phyloP scores from a whole-genome alignment of 306 rosid genomes.

The Oemleria cerasiformis region DNA sequence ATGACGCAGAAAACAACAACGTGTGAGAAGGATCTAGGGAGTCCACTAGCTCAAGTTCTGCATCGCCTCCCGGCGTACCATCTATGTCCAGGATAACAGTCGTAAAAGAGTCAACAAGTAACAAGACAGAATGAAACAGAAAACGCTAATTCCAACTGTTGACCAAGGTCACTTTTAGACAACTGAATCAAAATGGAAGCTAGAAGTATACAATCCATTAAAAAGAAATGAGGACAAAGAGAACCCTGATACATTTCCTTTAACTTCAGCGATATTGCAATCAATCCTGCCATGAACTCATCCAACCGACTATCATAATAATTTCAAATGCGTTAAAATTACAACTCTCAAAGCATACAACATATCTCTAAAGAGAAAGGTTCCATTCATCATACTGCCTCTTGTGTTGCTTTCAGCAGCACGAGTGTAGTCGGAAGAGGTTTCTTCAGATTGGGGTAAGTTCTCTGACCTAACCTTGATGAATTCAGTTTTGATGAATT shows the following conservation, averaged over 20 bases:
- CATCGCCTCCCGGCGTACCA: slow-evolving; percentile 99
- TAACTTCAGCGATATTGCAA: slow-evolving; percentile 81
- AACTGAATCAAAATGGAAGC: too few species aligned
- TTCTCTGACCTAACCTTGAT: too few species aligned
- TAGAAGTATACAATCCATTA: too few species aligned
- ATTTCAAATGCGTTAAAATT: slow-evolving; percentile 15
- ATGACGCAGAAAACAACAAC: slow-evolving; percentile 97
- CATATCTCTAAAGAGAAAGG: background rate
- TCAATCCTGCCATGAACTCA: slow-evolving; percentile 96
- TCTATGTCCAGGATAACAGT: slow-evolving; percentile 43
- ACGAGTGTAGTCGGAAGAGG: too few species aligned
- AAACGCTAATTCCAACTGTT: too few species aligned
- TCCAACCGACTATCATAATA: slow-evolving; percentile 56
- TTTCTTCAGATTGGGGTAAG: too few species aligned
- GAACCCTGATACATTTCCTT: slow-evolving; percentile 99
- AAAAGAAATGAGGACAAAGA: slow-evolving; percentile 28
- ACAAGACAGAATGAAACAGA: background rate
- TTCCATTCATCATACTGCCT: slow-evolving; percentile 81
- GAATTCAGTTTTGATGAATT: too few species aligned
- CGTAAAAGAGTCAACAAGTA: background rate
- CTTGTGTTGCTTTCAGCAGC: too few species aligned
- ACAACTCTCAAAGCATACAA: background rate
- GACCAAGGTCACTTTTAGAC: too few species aligned
- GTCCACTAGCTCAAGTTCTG: slow-evolving; percentile 96
- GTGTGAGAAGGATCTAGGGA: slow-evolving; percentile 96